phyloP scores from a whole-genome alignment of 2,329 filamentous ascomycete species.

The Pseudovirgaria hyperparasitica region DNA sequence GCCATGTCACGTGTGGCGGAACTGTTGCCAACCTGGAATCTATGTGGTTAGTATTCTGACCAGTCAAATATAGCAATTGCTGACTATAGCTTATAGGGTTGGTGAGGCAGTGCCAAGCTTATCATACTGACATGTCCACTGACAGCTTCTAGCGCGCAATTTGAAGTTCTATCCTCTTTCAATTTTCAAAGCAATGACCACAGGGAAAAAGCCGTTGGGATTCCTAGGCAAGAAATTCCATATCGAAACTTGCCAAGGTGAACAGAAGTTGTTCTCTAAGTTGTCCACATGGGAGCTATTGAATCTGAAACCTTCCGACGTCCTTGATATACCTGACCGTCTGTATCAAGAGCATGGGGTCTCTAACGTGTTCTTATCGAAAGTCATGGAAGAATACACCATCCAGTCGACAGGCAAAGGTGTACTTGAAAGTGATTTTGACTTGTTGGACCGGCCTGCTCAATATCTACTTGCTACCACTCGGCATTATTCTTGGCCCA shows the following conservation, averaged over 20 bases:
- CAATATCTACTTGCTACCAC: conserved; percentile 30
- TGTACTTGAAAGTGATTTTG: conserved; percentile 22
- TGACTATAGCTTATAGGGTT: neutral
- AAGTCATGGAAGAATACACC: conserved; percentile 17
- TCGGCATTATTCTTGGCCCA: conserved; percentile 38
- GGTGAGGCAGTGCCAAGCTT: conserved; percentile 5
- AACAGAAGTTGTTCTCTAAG: conserved; percentile 23
- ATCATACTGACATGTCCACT: neutral
- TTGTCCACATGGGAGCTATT: conserved; percentile 32
- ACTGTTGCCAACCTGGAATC: conserved; percentile 37
- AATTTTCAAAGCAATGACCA: conserved; percentile 18
- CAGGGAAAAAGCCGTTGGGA: conserved; percentile 12
- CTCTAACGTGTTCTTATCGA: conserved; percentile 24
- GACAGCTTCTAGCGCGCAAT: conserved; percentile 25
- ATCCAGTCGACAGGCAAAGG: conserved; percentile 32
- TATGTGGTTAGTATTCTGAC: conserved; percentile 24
- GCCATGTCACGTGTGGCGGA: conserved; percentile 34
- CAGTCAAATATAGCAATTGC: too few species aligned
- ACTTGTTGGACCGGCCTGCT: conserved; percentile 16
- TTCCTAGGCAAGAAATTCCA: conserved; percentile 19
- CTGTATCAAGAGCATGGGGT: conserved; percentile 27
- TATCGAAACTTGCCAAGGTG: conserved; percentile 16
- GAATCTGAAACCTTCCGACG: conserved; percentile 27
- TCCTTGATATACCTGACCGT: conserved; percentile 29
- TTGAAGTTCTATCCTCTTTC: conserved; percentile 36